Conservation (phyloP, 495 filamentous ascomycete species). For the Podospora bellae-mahoneyi region DNA sequence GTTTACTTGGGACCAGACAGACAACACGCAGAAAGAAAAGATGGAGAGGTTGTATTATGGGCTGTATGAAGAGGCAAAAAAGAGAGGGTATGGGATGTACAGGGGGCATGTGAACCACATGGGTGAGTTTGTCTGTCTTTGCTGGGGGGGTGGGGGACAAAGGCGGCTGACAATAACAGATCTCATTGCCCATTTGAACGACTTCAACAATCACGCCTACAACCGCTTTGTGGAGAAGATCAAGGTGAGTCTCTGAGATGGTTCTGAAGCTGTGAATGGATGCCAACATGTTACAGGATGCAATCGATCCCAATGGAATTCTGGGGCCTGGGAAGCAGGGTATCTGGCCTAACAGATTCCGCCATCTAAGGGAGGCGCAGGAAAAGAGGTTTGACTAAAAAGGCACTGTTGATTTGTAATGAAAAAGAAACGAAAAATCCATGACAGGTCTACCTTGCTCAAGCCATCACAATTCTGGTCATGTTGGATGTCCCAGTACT, state of each 20-base stretch:
- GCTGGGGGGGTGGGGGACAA: background rate
- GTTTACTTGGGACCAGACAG: constrained; percentile 45
- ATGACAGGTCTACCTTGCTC: too few relatives aligned
- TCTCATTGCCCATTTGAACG: constrained; percentile 41
- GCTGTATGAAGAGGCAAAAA: constrained; percentile 37
- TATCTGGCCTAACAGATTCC: constrained; percentile 33
- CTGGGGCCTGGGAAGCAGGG: constrained; percentile 36
- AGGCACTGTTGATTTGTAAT: too few relatives aligned
- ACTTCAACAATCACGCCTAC: constrained; percentile 44
- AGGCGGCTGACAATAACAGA: constrained; percentile 29
- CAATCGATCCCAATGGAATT: constrained; percentile 35
- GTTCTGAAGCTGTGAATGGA: background rate
- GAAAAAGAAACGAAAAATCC: too few relatives aligned
- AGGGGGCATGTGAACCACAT: constrained; percentile 45
- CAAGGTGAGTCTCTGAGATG: constrained; percentile 30
- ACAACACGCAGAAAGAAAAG: constrained; percentile 30
- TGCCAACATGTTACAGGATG: constrained; percentile 20
- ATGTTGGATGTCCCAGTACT: too few relatives aligned
- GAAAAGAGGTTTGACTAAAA: background rate
- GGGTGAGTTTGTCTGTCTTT: constrained; percentile 28
- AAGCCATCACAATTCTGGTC: too few relatives aligned
- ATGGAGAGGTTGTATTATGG: constrained; percentile 33
- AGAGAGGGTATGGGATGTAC: constrained; percentile 43
- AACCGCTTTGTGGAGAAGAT: constrained; percentile 42
- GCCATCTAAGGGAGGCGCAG: constrained; percentile 22